Conservation (phyloP, 2,329 filamentous ascomycete genomes). For the Grosmannia clavigera region DNA sequence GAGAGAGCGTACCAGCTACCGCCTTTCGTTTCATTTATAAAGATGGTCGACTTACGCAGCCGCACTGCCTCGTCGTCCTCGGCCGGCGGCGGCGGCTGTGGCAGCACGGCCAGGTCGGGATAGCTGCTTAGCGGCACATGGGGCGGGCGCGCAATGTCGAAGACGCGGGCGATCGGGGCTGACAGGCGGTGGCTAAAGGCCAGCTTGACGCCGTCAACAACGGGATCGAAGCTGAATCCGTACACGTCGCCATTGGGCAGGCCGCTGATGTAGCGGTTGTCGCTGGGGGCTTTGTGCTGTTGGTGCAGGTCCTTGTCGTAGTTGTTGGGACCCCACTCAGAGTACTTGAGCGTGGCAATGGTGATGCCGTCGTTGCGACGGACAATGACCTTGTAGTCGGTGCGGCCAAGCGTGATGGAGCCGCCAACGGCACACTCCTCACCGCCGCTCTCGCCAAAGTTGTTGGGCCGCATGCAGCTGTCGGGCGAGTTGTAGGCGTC, state of each 20-base stretch:
- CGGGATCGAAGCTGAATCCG: conserved; percentile 55
- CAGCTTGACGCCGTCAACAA: conserved; percentile 28
- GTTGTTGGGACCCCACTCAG: conserved; percentile 90
- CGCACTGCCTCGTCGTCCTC: conserved; percentile 36
- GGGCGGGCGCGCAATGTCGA: conserved; percentile 70
- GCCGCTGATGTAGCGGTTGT: conserved; percentile 80
- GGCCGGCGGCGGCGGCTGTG: conserved; percentile 62
- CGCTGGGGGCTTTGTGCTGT: conserved; percentile 69
- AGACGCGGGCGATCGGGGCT: conserved; percentile 74
- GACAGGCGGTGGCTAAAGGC: conserved; percentile 58
- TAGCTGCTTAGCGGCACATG: conserved; percentile 51
- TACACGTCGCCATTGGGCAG: conserved; percentile 75
- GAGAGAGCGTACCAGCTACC: conserved; percentile 94
- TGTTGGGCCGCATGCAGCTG: conserved; percentile 61
- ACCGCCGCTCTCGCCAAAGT: conserved; percentile 49
- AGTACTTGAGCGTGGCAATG: conserved; percentile 82
- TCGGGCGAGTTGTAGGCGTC: conserved; percentile 47
- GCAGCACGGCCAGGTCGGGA: conserved; percentile 68
- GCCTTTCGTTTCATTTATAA: conserved; percentile 74
- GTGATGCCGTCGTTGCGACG: conserved; percentile 60
- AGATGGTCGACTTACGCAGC: conserved; percentile 54
- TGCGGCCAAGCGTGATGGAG: conserved; percentile 71
- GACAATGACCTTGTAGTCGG: conserved; percentile 83
- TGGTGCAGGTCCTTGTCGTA: conserved; percentile 76
- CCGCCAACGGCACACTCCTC: conserved; percentile 71